Evolutionary conservation across 2,329 filamentous ascomycete species (phyloP).

Genomic region (Colletotrichum neosansevieriae): DNA sequence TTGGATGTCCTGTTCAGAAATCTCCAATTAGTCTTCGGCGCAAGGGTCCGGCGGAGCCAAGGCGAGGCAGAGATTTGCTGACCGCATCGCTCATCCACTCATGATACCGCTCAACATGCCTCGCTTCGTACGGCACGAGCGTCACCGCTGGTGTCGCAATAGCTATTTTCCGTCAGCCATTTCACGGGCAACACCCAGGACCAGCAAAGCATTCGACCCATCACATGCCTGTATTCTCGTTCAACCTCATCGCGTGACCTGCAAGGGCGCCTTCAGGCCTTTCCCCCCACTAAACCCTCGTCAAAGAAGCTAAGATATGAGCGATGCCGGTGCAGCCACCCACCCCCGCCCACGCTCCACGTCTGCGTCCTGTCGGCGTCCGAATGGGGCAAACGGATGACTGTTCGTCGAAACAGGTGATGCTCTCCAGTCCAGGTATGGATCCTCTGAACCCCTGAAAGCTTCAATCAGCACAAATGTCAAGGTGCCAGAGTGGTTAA

Average conservation of each 20-base stretch:
- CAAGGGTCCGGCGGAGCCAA: too few species aligned
- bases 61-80: slow-evolving; percentile 39
- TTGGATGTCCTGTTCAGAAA: slow-evolving; percentile 72
- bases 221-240: slow-evolving; percentile 56
- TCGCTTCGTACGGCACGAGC: slow-evolving; percentile 85
- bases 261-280: not conserved
- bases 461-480: not conserved
- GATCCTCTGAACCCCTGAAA: not conserved
- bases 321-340: slow-evolving; percentile 9
- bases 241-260: slow-evolving; percentile 55
- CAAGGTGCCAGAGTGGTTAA: slow-evolving; percentile 41
- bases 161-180: slow-evolving; percentile 59
- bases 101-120: slow-evolving; percentile 87
- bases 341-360: slow-evolving; percentile 14
- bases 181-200: not conserved
- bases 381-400: slow-evolving; percentile 15
- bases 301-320: slow-evolving; percentile 10
- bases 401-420: not conserved
- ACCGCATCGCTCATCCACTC: slow-evolving; percentile 90
- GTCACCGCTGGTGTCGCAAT: slow-evolving; percentile 74
- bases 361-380: slow-evolving; percentile 27
- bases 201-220: not conserved
- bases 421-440: not conserved
- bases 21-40: not conserved
- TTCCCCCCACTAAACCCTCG: slow-evolving; percentile 11